Percentiles rank a stretch among this genome's conserved stretches.
These are phyloP conservation scores for Stromatinia cepivora DNA, from an alignment of 2,329 filamentous ascomycete genomes.

Conservation along the genomic window DNA sequence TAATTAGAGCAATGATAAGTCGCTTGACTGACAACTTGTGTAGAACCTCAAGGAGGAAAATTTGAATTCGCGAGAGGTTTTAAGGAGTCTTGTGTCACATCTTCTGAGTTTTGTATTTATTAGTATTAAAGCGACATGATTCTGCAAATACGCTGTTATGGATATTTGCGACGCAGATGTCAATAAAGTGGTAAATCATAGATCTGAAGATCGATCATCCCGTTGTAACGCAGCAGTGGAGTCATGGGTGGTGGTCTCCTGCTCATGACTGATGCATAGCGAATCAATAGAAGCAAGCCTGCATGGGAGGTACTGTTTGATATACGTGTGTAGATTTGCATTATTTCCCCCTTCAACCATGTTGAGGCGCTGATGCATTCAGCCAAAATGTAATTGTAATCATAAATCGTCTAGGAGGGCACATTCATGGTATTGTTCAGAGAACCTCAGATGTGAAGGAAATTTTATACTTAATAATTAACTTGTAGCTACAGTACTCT, in stretches of 20 bases:
- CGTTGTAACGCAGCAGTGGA: not conserved
- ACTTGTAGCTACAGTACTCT: not conserved
- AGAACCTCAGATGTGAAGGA: not conserved
- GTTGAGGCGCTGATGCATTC: not conserved
- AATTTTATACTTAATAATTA: not conserved
- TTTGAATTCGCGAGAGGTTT: not conserved
- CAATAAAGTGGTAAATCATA: not conserved
- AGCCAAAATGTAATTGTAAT: not conserved
- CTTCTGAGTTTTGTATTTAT: not conserved
- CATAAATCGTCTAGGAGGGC: not conserved
- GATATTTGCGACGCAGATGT: not conserved
- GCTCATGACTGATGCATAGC: not conserved
- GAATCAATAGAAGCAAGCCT: not conserved
- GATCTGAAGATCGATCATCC: not conserved
- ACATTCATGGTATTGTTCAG: not conserved
- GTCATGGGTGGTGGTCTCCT: not conserved
- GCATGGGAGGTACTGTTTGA: not conserved
- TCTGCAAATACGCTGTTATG: not conserved
- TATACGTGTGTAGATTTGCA: not conserved
- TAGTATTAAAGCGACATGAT: not conserved
- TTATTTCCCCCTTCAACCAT: not conserved
- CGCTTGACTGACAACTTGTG: not conserved
- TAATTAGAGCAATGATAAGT: not conserved
- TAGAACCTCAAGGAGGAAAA: not conserved
- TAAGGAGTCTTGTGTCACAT: not conserved